These are phyloP conservation scores for Afroboletus lepidellus DNA, from an alignment of 1,284 basidiomycete species.

Conservation along the genomic window DNA sequence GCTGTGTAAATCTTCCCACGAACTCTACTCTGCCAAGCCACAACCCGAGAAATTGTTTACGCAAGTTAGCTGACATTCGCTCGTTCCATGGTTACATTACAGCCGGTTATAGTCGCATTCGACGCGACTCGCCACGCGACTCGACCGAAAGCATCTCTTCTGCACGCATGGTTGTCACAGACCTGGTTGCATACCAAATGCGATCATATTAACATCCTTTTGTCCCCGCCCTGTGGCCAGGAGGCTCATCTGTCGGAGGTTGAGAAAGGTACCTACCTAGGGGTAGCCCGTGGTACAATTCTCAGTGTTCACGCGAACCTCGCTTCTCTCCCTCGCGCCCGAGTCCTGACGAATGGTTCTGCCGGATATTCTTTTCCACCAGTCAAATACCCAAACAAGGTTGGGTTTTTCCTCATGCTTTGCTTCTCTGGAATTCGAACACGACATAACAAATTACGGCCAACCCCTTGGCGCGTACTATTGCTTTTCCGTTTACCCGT, in stretches of 20 bases:
- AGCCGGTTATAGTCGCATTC: not conserved
- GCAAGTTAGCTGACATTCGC: not conserved
- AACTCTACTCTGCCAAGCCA: too few species aligned
- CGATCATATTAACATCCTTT: constrained; percentile 1
- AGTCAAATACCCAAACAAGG: constrained; percentile 12
- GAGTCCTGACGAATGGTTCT: not conserved
- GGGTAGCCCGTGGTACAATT: not conserved
- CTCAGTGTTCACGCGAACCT: constrained; percentile 6
- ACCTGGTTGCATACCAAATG: not conserved
- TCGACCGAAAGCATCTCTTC: not conserved
- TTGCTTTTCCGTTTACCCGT: not conserved
- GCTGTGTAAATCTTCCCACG: not conserved
- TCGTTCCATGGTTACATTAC: not conserved
- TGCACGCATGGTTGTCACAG: not conserved
- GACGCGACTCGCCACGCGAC: too few species aligned
- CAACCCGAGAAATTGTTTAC: not conserved
- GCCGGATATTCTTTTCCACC: not conserved
- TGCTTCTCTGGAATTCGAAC: constrained; percentile 1
- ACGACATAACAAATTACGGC: constrained; percentile 4
- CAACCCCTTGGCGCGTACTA: not conserved
- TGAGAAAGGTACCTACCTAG: not conserved
- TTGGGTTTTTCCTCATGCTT: constrained; percentile 14
- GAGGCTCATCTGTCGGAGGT: not conserved
- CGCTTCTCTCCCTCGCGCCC: not conserved
- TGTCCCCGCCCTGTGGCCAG: not conserved